Evolutionary conservation across 2,329 filamentous ascomycete genomes (phyloP).

Genomic region (Colletotrichum sp.): DNA sequence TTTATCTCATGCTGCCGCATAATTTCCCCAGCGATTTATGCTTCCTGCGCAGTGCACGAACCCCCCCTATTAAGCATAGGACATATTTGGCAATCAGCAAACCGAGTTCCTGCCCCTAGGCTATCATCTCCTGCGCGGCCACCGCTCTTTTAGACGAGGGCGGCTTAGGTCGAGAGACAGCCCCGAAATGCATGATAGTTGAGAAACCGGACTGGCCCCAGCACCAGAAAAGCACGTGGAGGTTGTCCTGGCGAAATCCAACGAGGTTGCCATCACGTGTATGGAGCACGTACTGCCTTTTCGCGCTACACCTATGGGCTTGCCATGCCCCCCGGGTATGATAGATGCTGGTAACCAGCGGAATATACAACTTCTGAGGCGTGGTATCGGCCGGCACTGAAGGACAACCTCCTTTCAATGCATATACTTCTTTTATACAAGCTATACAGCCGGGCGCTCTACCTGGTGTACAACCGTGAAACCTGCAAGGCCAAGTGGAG

Average conservation of each 20-base stretch:
- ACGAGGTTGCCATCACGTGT: neutral
- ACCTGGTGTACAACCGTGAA: neutral
- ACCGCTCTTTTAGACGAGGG: neutral
- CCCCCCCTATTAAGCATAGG: neutral
- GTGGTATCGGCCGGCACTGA: neutral
- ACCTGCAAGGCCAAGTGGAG: neutral
- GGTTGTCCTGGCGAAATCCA: neutral
- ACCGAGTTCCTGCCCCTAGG: neutral
- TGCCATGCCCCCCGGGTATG: conserved; percentile 51
- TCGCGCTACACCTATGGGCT: conserved; percentile 46
- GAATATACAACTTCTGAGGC: neutral
- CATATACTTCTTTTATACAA: neutral
- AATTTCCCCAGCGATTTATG: neutral
- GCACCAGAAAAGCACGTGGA: neutral
- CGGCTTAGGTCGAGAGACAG: neutral
- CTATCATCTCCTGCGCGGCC: neutral
- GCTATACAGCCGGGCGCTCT: too few relatives aligned
- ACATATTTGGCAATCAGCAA: neutral
- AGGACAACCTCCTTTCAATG: neutral
- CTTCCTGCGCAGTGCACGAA: neutral
- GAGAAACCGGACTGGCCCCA: neutral
- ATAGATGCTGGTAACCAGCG: neutral
- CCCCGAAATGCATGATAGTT: neutral
- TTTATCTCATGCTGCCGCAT: neutral
- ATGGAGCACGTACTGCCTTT: neutral